Conservation (phyloP, 139 green algal species). For the Chloropicon primus region DNA sequence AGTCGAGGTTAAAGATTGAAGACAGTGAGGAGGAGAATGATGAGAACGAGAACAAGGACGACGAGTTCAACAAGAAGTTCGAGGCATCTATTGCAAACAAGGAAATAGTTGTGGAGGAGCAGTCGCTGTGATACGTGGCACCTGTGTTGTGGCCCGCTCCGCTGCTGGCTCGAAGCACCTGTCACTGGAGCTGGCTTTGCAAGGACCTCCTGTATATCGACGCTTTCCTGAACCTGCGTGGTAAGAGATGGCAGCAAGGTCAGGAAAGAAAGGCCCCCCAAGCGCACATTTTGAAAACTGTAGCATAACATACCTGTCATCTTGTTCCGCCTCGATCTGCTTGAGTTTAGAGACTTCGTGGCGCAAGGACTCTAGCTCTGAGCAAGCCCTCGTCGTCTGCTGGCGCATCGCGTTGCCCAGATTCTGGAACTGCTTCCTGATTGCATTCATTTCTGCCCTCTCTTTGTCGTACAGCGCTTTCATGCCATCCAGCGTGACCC, state of each 20-base stretch:
- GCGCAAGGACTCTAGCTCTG: background rate
- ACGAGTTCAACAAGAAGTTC: background rate
- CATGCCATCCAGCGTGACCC: background rate
- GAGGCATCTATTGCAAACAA: background rate
- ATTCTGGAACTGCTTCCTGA: background rate
- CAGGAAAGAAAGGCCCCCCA: too few species aligned
- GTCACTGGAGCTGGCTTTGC: background rate
- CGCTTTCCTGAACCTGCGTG: background rate
- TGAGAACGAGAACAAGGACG: background rate
- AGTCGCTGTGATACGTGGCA: too few species aligned
- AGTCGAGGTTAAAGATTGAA: background rate
- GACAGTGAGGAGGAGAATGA: background rate
- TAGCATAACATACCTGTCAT: background rate
- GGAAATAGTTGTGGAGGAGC: background rate
- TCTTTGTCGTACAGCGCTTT: background rate
- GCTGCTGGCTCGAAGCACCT: too few species aligned
- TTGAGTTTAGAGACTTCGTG: background rate
- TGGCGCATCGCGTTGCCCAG: background rate
- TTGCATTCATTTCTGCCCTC: background rate
- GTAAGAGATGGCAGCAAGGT: too few species aligned
- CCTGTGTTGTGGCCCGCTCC: too few species aligned
- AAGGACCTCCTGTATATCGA: background rate
- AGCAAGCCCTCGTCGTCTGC: background rate
- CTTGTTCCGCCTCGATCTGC: background rate
- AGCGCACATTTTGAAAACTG: too few species aligned